Evolutionary conservation across 495 filamentous ascomycete genomes (phyloP).

Genomic region (Lasiosphaeria hispida): DNA sequence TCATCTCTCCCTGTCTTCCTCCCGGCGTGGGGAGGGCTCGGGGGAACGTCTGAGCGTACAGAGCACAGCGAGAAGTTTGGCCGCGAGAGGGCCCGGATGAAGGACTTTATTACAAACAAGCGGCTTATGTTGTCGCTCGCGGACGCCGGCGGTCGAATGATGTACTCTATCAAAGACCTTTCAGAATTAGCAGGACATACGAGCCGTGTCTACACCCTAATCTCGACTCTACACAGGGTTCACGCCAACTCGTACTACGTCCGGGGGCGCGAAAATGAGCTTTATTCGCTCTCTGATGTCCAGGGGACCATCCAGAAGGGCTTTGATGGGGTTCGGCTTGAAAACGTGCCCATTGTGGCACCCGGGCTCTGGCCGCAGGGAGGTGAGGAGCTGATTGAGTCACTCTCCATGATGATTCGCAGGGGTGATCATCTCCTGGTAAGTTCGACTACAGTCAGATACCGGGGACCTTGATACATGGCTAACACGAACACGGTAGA

Average conservation of each 20-base stretch:
- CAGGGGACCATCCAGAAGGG: conserved; percentile 91
- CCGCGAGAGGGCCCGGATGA: conserved; percentile 83
- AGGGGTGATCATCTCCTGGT: conserved; percentile 84
- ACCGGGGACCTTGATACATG: neutral
- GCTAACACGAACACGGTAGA: conserved; percentile 34
- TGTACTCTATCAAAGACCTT: conserved; percentile 99
- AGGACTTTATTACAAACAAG: conserved; percentile 99
- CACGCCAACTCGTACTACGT: conserved; percentile 85
- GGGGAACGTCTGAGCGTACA: conserved; percentile 63
- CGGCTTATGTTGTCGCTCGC: conserved; percentile 96
- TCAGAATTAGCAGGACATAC: conserved; percentile 94
- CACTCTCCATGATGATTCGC: conserved; percentile 80
- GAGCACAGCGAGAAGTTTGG: conserved; percentile 42
- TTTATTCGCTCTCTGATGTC: conserved; percentile 83
- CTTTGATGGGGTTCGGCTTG: conserved; percentile 90
- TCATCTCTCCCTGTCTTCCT: conserved; percentile 93
- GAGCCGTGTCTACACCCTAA: conserved; percentile 90
- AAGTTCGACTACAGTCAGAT: conserved; percentile 10
- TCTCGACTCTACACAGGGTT: conserved; percentile 89
- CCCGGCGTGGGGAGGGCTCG: conserved; percentile 87
- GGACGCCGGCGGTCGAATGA: conserved; percentile 95
- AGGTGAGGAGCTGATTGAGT: conserved; percentile 88
- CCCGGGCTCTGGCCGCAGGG: conserved; percentile 79
- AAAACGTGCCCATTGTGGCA: conserved; percentile 89
- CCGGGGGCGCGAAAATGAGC: conserved; percentile 66